Conservation (phyloP, 163 green algal genomes). For the Chlamydomonas reinhardtii region DNA sequence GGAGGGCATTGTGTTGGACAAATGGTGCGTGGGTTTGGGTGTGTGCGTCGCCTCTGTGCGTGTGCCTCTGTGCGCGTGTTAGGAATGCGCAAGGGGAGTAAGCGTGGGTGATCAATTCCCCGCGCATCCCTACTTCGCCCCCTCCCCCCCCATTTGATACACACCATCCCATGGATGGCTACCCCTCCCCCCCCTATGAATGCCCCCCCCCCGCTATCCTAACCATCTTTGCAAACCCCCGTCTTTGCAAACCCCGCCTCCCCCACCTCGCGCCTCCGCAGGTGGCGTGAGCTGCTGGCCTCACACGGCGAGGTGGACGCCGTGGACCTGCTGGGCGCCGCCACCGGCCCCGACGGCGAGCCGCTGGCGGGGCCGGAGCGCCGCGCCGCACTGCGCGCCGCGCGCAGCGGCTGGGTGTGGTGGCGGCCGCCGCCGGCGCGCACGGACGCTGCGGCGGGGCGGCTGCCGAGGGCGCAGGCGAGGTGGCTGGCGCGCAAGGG, state of each 20-base stretch:
- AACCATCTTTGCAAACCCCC: too few species aligned
- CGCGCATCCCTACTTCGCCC: too few species aligned
- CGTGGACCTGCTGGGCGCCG: conserved; percentile 38
- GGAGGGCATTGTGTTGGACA: conserved; percentile 26
- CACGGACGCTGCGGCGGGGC: conserved; percentile 2
- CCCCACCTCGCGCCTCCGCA: neutral
- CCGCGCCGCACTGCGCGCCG: conserved; percentile 24
- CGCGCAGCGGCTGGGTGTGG: conserved; percentile 34
- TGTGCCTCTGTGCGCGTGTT: too few species aligned
- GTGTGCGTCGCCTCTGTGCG: too few species aligned
- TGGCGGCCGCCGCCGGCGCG: conserved; percentile 26
- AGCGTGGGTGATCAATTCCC: too few species aligned
- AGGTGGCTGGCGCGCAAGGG: conserved; percentile 20
- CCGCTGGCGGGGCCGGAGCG: conserved; percentile 10
- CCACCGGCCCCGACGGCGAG: neutral
- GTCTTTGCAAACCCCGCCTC: too few species aligned
- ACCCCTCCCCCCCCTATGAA: too few species aligned
- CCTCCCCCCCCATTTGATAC: too few species aligned
- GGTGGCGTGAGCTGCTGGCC: conserved; percentile 44
- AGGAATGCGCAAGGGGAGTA: too few species aligned
- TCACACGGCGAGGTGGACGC: conserved; percentile 42
- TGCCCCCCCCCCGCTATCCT: too few species aligned
- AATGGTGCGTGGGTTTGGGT: neutral
- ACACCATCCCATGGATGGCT: too few species aligned
- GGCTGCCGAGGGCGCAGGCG: conserved; percentile 24